Evolutionary conservation across 441 rosid genomes (phyloP), one percentile per base, ranked within the genome.

Genomic region (Biscutella laevigata): DNA sequence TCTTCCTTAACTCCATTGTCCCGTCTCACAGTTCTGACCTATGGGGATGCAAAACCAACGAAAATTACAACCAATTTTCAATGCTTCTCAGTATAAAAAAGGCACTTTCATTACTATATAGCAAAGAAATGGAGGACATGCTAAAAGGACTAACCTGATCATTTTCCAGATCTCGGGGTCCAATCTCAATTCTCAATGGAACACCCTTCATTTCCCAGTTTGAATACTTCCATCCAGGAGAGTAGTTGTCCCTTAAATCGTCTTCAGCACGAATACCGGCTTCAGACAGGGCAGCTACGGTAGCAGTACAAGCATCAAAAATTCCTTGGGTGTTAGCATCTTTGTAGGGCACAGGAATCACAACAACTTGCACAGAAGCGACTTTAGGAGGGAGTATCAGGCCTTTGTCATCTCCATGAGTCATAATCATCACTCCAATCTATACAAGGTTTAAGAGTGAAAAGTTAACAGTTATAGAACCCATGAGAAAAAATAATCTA

Each of bases 391-490:
- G 97, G 59, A 88, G 76, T 39, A 67, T 20, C 47, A 67, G 52
- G 48, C 71, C 71, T 34, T 67, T 61, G 63, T 67, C 67, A 61
- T 94, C 99, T 41, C 99, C 97, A 65, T 92, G 99, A 59, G 86
- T 95, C 99, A 94, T 94, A 57, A 94, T 82, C 95, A 94, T 81
- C 4, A 94, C 99, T 34, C 97, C 99, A 76, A 94, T 84, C 97
- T 88, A 62, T 46, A 56, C 24, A 64, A 43, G 35, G 13, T 30
- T 39, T 21, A 11, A 41, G 36, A 24, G 12, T 42, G 27, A 61
- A 40, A 42, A 29, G 70, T 44, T 45, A 12, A 10, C 2, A 52
- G 4, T 17, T 4, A 2, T 16, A 21, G 9, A 21, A 5, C 14
- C 4, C 17, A 32, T 17, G 29, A 32, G 29, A 5, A 54, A 15